Conservation (phyloP, 2,329 filamentous ascomycete species). For the Aspergillus glaucus region DNA sequence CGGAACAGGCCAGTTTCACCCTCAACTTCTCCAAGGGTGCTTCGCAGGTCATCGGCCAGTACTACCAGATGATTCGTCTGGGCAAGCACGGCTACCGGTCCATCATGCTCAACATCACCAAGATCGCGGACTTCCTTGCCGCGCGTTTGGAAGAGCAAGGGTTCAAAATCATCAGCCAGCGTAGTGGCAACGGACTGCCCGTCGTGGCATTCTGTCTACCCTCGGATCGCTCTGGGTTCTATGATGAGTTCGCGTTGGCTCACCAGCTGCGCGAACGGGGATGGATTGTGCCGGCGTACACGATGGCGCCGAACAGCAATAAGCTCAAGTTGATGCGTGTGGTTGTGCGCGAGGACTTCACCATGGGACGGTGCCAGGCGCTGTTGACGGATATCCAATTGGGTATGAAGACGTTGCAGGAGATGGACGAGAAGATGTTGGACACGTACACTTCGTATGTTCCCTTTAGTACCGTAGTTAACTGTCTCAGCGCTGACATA, state of each 20-base stretch:
- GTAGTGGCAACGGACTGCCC: slow-evolving; percentile 69
- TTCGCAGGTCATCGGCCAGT: slow-evolving; percentile 90
- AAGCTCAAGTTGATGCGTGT: slow-evolving; percentile 85
- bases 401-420: slow-evolving; percentile 62
- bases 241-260: slow-evolving; percentile 71
- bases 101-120: slow-evolving; percentile 92
- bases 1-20: slow-evolving; percentile 91
- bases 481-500: slow-evolving; percentile 1
- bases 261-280: slow-evolving; percentile 79
- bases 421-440: slow-evolving; percentile 67
- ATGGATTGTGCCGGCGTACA: slow-evolving; percentile 95
- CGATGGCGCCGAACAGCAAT: slow-evolving; percentile 84
- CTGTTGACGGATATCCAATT: slow-evolving; percentile 74
- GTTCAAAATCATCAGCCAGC: slow-evolving; percentile 84
- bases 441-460: slow-evolving; percentile 61
- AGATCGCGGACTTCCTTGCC: slow-evolving; percentile 81
- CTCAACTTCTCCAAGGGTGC: slow-evolving; percentile 97
- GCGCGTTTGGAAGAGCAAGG: slow-evolving; percentile 65
- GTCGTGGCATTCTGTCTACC: slow-evolving; percentile 82
- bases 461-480: background rate
- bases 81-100: slow-evolving; percentile 85
- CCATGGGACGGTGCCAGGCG: slow-evolving; percentile 70
- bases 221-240: slow-evolving; percentile 50
- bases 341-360: slow-evolving; percentile 90
- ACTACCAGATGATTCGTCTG: slow-evolving; percentile 93